Conservation (phyloP, 345 rosid species). For the Eucalyptus leucophloia region DNA sequence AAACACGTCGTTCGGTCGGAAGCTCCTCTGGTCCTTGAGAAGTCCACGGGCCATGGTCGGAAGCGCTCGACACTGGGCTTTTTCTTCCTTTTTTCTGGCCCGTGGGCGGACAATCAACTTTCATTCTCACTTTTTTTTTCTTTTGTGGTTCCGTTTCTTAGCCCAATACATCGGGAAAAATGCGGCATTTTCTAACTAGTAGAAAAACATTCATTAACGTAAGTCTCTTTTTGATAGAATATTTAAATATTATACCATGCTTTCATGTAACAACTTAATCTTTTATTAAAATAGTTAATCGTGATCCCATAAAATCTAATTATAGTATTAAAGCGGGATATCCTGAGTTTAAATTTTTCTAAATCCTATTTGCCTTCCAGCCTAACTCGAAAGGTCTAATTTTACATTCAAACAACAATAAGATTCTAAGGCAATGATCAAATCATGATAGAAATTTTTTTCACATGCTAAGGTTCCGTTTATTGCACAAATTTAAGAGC, state of each 20-base stretch:
- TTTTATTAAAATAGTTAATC: no score
- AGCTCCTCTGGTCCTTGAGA: background rate
- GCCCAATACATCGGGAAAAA: background rate
- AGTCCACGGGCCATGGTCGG: background rate
- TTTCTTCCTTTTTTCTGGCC: background rate
- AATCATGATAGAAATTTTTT: background rate
- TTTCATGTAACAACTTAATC: no score
- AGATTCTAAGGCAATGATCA: rapidly evolving
- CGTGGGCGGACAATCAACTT: background rate
- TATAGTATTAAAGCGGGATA: rapidly evolving
- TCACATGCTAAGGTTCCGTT: background rate
- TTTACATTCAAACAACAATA: background rate
- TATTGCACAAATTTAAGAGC: background rate
- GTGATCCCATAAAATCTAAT: rapidly evolving
- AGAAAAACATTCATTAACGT: rapidly evolving
- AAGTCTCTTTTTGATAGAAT: no score
- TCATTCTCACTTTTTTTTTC: background rate
- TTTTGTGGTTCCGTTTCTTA: background rate
- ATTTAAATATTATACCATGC: background rate
- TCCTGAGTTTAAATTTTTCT: rapidly evolving
- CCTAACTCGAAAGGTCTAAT: background rate
- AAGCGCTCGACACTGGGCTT: background rate
- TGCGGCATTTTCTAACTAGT: background rate
- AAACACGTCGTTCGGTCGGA: background rate
- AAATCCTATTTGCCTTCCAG: rapidly evolving